These are phyloP conservation scores for Diutina pseudorugosa DNA, from an alignment of 1,139 yeast species.

Conservation along the genomic window DNA sequence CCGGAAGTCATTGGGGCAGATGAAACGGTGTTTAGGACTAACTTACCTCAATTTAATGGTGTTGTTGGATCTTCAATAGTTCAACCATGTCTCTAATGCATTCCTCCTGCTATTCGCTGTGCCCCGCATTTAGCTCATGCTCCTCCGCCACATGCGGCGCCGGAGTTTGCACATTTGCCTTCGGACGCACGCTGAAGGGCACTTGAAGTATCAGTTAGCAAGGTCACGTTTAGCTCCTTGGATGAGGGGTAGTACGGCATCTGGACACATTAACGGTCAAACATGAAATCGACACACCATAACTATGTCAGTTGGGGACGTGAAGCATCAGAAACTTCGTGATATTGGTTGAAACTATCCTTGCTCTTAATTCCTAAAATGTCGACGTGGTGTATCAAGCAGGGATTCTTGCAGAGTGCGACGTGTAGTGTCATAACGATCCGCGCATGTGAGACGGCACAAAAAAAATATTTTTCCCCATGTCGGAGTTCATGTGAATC, in stretches of 20 bases:
- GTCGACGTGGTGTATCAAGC: neutral
- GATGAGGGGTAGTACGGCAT: neutral
- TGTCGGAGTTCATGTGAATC: neutral
- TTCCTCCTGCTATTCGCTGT: too few species aligned
- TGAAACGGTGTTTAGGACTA: too few species aligned
- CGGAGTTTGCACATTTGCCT: neutral
- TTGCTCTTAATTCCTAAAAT: neutral
- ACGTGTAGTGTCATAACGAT: neutral
- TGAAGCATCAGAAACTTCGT: neutral
- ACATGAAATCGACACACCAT: too few species aligned
- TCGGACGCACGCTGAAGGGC: neutral
- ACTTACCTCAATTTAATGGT: too few species aligned
- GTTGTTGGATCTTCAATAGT: too few species aligned
- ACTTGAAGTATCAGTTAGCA: neutral
- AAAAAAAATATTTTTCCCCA: neutral
- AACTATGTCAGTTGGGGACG: neutral
- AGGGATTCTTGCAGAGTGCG: neutral
- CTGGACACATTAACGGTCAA: neutral
- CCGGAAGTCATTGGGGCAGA: neutral
- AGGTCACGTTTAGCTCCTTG: neutral
- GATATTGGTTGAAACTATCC: neutral
- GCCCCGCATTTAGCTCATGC: neutral
- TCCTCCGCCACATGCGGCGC: neutral
- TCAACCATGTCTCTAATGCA: neutral
- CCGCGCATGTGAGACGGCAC: neutral